Evolutionary conservation across 441 rosid genomes (phyloP).

Genomic region (Metrosideros polymorpha): DNA sequence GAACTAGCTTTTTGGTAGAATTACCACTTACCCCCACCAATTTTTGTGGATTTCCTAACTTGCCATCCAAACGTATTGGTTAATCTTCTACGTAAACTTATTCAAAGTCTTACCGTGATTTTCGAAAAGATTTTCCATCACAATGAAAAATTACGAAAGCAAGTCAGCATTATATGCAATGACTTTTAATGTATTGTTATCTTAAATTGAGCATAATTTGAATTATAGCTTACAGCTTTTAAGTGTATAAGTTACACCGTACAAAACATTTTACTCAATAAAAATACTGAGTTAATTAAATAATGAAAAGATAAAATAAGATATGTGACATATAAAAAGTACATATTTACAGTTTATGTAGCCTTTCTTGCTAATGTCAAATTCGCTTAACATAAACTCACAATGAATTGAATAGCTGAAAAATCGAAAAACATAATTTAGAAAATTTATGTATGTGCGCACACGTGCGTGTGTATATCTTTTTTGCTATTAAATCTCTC

Average conservation of each 20-base stretch:
- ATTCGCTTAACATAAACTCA: neutral
- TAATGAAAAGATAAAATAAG: neutral
- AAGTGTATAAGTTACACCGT: neutral
- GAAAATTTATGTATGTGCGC: neutral
- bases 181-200: neutral
- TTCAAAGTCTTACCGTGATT: neutral
- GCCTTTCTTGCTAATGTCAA: neutral
- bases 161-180: neutral
- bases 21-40: neutral
- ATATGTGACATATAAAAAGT: neutral
- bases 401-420: neutral
- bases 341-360: neutral
- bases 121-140: neutral
- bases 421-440: rapidly evolving
- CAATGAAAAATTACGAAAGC: neutral
- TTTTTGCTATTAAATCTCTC: neutral
- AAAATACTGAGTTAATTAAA: neutral
- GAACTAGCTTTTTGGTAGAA: neutral
- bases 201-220: neutral
- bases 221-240: rapidly evolving
- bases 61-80: neutral
- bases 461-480: neutral
- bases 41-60: neutral
- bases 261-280: neutral
- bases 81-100: neutral